phyloP scores from a whole-genome alignment of 768 basidiomycete genomes.

The Termitomyces sp. region DNA sequence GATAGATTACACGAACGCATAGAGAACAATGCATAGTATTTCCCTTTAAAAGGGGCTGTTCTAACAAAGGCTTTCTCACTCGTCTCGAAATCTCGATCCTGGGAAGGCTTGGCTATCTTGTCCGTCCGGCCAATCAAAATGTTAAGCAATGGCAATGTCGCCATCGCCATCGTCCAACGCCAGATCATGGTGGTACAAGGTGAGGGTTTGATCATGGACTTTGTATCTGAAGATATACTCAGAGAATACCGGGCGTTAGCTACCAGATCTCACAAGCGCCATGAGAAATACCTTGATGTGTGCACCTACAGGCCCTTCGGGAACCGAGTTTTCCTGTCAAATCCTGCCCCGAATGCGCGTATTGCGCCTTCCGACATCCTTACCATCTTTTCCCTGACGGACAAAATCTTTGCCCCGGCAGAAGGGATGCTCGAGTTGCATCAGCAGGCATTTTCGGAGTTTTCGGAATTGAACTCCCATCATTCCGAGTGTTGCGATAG shows the following conservation, averaged over 20 bases:
- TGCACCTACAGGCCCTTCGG: constrained; percentile 60
- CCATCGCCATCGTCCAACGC: constrained; percentile 63
- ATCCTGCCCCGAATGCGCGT: constrained; percentile 54
- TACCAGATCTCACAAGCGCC: constrained; percentile 44
- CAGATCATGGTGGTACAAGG: constrained; percentile 68
- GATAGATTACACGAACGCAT: neutral
- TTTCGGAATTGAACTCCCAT: constrained; percentile 43
- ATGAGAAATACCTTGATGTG: constrained; percentile 61
- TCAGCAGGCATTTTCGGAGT: constrained; percentile 51
- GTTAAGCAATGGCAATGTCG: constrained; percentile 54
- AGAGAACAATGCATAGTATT: neutral
- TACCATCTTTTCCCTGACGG: constrained; percentile 43
- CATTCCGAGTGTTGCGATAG: constrained; percentile 52
- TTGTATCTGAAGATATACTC: constrained; percentile 3
- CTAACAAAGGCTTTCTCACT: neutral
- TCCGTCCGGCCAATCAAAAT: constrained; percentile 11
- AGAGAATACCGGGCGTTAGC: constrained; percentile 26
- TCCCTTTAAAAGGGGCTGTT: neutral
- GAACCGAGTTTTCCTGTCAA: constrained; percentile 58
- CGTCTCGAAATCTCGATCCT: neutral
- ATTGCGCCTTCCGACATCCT: constrained; percentile 56
- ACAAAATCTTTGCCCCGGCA: constrained; percentile 20
- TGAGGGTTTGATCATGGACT: constrained; percentile 17
- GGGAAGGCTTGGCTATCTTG: neutral
- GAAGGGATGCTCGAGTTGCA: constrained; percentile 64